Evolutionary conservation across 805 yeast species (phyloP).

Genomic region (Metschnikowia kofuensis): DNA sequence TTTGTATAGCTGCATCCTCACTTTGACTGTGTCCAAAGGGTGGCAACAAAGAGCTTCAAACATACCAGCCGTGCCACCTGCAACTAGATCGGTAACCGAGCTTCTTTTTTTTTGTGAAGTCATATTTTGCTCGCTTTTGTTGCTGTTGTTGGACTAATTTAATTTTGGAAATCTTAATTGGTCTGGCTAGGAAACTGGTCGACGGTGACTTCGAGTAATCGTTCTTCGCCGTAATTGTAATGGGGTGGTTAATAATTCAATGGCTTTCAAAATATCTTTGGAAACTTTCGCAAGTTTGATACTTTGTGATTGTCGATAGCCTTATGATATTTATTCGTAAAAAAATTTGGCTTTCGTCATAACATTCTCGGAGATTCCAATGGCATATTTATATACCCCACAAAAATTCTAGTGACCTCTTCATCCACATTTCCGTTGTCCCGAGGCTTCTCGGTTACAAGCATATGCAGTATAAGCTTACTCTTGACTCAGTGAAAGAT

Average conservation of each 20-base stretch:
- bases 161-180: no score
- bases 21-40: conserved; percentile 97
- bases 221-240: no score
- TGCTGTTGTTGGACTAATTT: no score
- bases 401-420: neutral
- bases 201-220: no score
- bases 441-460: conserved; percentile 12
- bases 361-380: neutral
- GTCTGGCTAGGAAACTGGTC: no score
- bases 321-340: no score
- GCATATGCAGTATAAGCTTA: neutral
- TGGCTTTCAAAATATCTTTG: no score
- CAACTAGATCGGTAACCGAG: conserved; percentile 63
- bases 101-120: conserved; percentile 32
- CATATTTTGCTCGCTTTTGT: conserved; percentile 1
- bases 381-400: conserved; percentile 13
- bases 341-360: no score
- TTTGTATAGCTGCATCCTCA: conserved; percentile 89
- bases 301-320: no score
- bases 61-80: conserved; percentile 97
- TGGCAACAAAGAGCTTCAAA: conserved; percentile 98
- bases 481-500: neutral
- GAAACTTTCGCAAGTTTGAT: no score
- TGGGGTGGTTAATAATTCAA: no score
- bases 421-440: conserved; percentile 12